Base-by-base conservation (phyloP, 768 basidiomycete genomes). In the Leucosporidium yakuticum region DNA sequence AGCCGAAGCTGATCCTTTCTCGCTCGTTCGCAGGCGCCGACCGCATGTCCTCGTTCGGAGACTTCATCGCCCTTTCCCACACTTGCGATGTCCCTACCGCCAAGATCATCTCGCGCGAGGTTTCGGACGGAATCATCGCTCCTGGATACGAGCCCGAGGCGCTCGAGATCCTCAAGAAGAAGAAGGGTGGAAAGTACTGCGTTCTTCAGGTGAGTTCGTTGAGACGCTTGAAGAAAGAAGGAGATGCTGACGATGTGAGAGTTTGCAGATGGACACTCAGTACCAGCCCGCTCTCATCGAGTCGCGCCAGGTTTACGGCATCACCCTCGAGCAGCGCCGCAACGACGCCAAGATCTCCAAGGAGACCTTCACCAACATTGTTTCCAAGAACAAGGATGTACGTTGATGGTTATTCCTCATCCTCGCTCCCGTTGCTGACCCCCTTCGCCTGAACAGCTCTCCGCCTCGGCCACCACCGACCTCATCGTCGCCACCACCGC, bases 1-100 rank as follows among this genome's bases (percentile, higher is more conserved):
- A 51, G 47, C 9, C 21, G 49, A 31, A 31, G 23, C 19, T 15
- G 32, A 50, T 6, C 21, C 25, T 36, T 12, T 31, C 14, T 9
- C 11, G 9, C 31, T 29, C n/a, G 14, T 0, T 5, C 0, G 4
- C 72, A 90, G 90, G 93, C 65, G 95, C 96, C 29, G 96, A 99
- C 78, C 87, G 96, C 63, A 99, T 99, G 96, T 97, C 95, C 1
- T 97, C 95, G 4, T 99, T 98, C 78, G 96, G 96, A 7, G 96
- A 99, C 81, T 99, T 98, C 78, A 94, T 99, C 74, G 96, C 93
- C 0, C 83, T 99, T 17, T 96, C 93, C 23, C 87, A 88, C 32
- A 85, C 87, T 25, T 96, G 94, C 80, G 96, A 99, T 77, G 82
- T 93, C 48, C 88, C 91, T 2, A 98, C 96, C 14, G 96, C 96